Conservation (phyloP, 2,329 filamentous ascomycete species). For the Diplodia intermedia region DNA sequence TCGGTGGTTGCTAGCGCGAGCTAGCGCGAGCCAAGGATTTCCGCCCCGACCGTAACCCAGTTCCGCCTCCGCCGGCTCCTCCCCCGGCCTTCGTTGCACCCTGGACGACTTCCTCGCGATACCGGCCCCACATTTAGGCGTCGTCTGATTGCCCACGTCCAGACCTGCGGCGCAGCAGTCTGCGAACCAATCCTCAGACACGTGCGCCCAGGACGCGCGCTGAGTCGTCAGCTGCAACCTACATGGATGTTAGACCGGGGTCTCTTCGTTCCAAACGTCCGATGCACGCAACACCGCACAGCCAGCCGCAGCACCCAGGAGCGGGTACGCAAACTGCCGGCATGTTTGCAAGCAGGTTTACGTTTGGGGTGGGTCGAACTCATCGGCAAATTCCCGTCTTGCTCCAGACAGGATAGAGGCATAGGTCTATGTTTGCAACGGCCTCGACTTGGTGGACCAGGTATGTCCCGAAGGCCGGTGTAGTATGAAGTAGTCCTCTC, state of each 20-base stretch:
- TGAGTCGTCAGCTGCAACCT: constrained; percentile 11
- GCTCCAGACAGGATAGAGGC: not conserved
- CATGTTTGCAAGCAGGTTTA: not conserved
- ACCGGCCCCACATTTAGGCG: constrained; percentile 3
- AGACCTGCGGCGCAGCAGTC: constrained; percentile 10
- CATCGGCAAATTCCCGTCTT: not conserved
- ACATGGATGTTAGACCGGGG: not conserved
- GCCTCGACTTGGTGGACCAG: not conserved
- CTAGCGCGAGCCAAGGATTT: constrained; percentile 3
- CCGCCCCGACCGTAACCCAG: not conserved
- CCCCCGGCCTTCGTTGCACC: not conserved
- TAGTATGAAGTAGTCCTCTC: not conserved
- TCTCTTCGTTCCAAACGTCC: not conserved
- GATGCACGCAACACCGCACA: not conserved
- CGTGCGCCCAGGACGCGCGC: not conserved
- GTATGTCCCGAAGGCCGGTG: not conserved
- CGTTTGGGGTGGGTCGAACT: not conserved
- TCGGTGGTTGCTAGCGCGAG: constrained; percentile 2
- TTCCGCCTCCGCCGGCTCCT: not conserved
- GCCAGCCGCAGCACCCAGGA: not conserved
- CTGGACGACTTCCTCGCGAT: not conserved
- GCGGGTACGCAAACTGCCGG: not conserved
- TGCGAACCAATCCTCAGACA: not conserved
- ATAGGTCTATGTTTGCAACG: not conserved
- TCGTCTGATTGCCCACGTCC: not conserved